Conservation (phyloP, 2,329 filamentous ascomycete species). For the Myriangium duriaei region DNA sequence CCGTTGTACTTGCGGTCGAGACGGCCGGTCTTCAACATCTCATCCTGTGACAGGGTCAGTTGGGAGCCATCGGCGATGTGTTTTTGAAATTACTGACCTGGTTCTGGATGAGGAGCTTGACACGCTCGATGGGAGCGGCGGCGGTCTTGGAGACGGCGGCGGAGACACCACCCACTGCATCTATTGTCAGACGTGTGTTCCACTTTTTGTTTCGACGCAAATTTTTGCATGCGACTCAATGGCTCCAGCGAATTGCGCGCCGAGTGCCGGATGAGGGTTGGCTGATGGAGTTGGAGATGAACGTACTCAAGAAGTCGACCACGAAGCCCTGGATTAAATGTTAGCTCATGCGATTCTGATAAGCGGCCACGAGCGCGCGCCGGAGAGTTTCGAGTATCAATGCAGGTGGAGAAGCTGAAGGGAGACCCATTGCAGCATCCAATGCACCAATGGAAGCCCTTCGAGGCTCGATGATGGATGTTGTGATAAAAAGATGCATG, state of each 20-base stretch:
- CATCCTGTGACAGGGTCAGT: constrained; percentile 55
- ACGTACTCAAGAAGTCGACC: constrained; percentile 98
- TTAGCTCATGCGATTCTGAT: constrained; percentile 13
- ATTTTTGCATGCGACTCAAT: no score
- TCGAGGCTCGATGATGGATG: constrained; percentile 11
- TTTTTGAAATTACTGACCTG: constrained; percentile 59
- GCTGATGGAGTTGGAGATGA: no score
- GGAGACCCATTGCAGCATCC: constrained; percentile 1
- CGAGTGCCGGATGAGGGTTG: no score
- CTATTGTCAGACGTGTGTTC: constrained; percentile 29
- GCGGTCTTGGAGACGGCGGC: constrained; percentile 99
- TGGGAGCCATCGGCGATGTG: neutral
- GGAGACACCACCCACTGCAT: constrained; percentile 95
- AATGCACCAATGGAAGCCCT: constrained; percentile 1
- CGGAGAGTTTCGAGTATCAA: neutral
- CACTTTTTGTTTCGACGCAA: neutral
- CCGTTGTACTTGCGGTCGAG: constrained; percentile 94
- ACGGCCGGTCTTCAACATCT: constrained; percentile 98
- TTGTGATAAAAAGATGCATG: constrained; percentile 5
- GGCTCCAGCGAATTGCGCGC: no score
- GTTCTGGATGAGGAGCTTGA: constrained; percentile 99
- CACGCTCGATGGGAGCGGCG: constrained; percentile 99
- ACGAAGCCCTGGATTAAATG: constrained; percentile 60
- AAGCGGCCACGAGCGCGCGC: neutral
- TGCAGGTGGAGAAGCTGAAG: neutral